A percentile compares a stretch with the other conserved stretches of the same genome.
Conservation (phyloP, 2,329 filamentous ascomycete species). For the Nigrospora sphaerica region DNA sequence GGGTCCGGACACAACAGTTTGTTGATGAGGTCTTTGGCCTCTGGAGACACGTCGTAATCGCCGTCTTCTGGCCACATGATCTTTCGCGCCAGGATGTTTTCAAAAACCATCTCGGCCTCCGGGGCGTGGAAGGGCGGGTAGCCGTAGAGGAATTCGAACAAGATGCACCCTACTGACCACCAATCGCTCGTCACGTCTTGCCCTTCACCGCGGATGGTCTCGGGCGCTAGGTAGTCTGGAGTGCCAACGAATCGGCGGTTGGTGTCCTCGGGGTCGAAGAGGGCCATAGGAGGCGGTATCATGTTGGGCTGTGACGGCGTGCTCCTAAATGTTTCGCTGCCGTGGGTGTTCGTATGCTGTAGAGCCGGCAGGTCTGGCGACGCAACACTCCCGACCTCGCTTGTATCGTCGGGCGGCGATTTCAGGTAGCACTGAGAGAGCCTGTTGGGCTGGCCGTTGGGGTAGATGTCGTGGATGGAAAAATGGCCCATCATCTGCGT, state of each 20-base stretch:
- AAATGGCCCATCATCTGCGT: slow-evolving; percentile 77
- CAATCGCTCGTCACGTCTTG: slow-evolving; percentile 99
- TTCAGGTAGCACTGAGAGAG: slow-evolving; percentile 34
- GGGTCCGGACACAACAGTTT: slow-evolving; percentile 82
- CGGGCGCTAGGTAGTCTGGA: slow-evolving; percentile 91
- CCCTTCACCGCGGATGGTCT: slow-evolving; percentile 90
- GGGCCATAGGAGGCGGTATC: slow-evolving; percentile 85
- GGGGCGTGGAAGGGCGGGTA: slow-evolving; percentile 88
- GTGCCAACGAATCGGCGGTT: slow-evolving; percentile 93
- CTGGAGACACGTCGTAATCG: slow-evolving; percentile 72
- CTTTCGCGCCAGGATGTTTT: slow-evolving; percentile 84
- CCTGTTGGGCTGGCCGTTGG: slow-evolving; percentile 10
- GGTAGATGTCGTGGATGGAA: slow-evolving; percentile 58
- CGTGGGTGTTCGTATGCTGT: slow-evolving; percentile 41
- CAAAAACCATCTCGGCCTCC: slow-evolving; percentile 89
- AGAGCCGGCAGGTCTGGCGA: slow-evolving; percentile 72
- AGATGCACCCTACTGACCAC: slow-evolving; percentile 98
- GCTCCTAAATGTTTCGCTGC: slow-evolving; percentile 45
- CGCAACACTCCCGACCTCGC: slow-evolving; percentile 60
- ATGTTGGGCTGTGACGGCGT: slow-evolving; percentile 59
- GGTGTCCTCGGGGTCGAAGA: slow-evolving; percentile 93
- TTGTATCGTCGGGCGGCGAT: slow-evolving; percentile 67
- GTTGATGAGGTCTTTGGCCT: slow-evolving; percentile 93
- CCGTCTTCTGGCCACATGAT: slow-evolving; percentile 89
- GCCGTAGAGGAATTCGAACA: slow-evolving; percentile 94